Percentiles rank a stretch among this genome's conserved stretches.
These are phyloP conservation scores for Cyberlindnera suaveolens DNA, from an alignment of 805 yeast genomes.

Conservation along the genomic window DNA sequence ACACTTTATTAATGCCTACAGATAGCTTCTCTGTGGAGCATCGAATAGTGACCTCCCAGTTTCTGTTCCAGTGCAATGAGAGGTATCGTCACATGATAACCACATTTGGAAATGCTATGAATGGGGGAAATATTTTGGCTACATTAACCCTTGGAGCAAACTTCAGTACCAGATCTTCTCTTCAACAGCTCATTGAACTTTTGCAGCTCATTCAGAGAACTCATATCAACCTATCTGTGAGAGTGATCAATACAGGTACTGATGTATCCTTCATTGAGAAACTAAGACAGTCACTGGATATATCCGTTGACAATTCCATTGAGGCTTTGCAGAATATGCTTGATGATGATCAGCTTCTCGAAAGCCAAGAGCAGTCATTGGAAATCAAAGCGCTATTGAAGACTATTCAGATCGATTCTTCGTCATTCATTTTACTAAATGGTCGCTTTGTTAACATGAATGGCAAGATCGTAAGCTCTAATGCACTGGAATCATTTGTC, in stretches of 20 bases:
- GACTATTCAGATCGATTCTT: conserved; percentile 27
- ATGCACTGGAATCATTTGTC: conserved; percentile 33
- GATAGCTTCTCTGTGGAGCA: conserved; percentile 28
- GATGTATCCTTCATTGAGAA: conserved; percentile 15
- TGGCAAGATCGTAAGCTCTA: conserved; percentile 17
- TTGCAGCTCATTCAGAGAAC: conserved; percentile 23
- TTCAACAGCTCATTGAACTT: conserved; percentile 39
- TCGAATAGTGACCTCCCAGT: neutral
- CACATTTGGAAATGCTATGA: conserved; percentile 14
- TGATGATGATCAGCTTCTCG: conserved; percentile 10
- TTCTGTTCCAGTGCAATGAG: neutral
- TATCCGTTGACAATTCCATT: conserved; percentile 12
- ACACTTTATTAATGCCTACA: conserved; percentile 47
- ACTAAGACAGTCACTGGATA: conserved; percentile 12
- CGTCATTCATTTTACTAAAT: conserved; percentile 40
- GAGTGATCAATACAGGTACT: conserved; percentile 28
- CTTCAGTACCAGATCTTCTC: conserved; percentile 31
- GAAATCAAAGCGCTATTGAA: conserved; percentile 22
- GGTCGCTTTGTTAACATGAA: conserved; percentile 44
- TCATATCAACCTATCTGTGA: conserved; percentile 30
- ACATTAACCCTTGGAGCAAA: conserved; percentile 57
- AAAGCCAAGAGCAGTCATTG: conserved; percentile 1
- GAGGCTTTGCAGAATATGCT: conserved; percentile 10
- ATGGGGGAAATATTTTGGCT: conserved; percentile 12
- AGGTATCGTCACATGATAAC: conserved; percentile 13